Evolutionary conservation across 1,284 basidiomycete species (phyloP).

Genomic region (Ceratobasidium sp.): DNA sequence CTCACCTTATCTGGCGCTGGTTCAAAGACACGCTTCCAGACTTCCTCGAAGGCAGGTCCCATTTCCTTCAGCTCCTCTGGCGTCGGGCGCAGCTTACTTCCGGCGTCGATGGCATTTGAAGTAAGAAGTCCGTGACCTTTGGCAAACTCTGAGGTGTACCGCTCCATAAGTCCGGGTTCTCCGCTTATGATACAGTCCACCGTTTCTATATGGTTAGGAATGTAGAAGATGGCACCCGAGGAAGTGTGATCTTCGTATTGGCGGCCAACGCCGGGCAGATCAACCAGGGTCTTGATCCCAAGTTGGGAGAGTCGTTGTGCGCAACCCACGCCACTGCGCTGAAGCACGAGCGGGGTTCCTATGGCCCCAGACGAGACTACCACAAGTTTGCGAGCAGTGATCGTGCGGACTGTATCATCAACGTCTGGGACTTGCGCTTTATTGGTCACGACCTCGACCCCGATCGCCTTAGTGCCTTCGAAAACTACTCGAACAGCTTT

Average conservation of each 20-base stretch:
- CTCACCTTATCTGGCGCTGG: not conserved
- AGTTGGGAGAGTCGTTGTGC: slow-evolving; percentile 26
- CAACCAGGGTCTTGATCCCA: slow-evolving; percentile 43
- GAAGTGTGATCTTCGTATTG: slow-evolving; percentile 82
- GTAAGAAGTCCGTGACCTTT: slow-evolving; percentile 74
- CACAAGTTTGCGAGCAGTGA: slow-evolving; percentile 71
- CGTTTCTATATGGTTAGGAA: slow-evolving; percentile 54
- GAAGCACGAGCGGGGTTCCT: slow-evolving; percentile 67
- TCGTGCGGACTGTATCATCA: slow-evolving; percentile 27
- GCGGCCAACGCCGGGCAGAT: slow-evolving; percentile 78
- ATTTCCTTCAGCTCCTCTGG: slow-evolving; percentile 77
- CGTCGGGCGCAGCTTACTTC: slow-evolving; percentile 80
- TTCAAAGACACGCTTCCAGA: slow-evolving; percentile 77
- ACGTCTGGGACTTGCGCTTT: not conserved
- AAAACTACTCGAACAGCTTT: slow-evolving; percentile 78
- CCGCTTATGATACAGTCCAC: slow-evolving; percentile 68
- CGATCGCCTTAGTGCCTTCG: slow-evolving; percentile 77
- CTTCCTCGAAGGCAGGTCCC: slow-evolving; percentile 78
- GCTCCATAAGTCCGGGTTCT: too few species aligned
- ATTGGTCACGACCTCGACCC: slow-evolving; percentile 72
- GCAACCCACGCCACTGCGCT: slow-evolving; percentile 73
- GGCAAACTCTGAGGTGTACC: too few species aligned
- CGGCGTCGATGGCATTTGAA: slow-evolving; percentile 78
- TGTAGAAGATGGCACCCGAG: slow-evolving; percentile 73
- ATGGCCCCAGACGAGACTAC: slow-evolving; percentile 75